Base-by-base conservation (phyloP, 108 stramenopile genomes). In the Bacterosira constricta region DNA sequence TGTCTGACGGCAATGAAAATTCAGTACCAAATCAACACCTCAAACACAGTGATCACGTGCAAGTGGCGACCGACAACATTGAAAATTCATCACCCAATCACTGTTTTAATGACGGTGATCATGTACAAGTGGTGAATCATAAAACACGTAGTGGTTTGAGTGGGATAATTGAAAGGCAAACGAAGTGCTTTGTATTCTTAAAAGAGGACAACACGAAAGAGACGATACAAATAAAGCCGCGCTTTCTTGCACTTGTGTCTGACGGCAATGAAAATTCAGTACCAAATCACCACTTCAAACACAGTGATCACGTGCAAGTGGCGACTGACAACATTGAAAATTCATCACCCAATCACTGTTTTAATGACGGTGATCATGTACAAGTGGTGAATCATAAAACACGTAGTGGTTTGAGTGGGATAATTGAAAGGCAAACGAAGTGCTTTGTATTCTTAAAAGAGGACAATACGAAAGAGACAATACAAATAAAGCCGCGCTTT, bases 101-200 rank as follows among this genome's bases (percentile, higher is more conserved):
- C 2, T 5, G 12, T 8, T 20, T 41, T 21, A 2, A 3, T 1
- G 39, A 23, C 34, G 59, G 39, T 17, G 59, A 61, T 41, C 8
- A 41, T 6, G 54, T 67, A 26, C 21, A 17, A 27, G 66, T 67
- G 9, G 4, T 25, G n/a, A 54, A 41, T 26, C 51, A 44, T 30
- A 26, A 44, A 2, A 69, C 29, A 37, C 39, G 56, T 31, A 18
- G 12, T 20, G 55, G 39, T 2, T 44, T 27, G 55, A 15, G 21
- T 29, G 67, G 67, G 0, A 18, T 12, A 17, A 57, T 57, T 32
- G 4, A 57, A 0, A 57, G n/a, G 56, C 31, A 6, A 0, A 63
- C 61, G 10, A 35, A 44, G 34, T 45, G 30, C 31, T 63, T 20
- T 31, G 63, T 63, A 10, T 49, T 31, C 31, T 63, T 63, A n/a